Evolutionary conservation across 1,139 yeast species (phyloP).

Genomic region (Protomyces inouyei): DNA sequence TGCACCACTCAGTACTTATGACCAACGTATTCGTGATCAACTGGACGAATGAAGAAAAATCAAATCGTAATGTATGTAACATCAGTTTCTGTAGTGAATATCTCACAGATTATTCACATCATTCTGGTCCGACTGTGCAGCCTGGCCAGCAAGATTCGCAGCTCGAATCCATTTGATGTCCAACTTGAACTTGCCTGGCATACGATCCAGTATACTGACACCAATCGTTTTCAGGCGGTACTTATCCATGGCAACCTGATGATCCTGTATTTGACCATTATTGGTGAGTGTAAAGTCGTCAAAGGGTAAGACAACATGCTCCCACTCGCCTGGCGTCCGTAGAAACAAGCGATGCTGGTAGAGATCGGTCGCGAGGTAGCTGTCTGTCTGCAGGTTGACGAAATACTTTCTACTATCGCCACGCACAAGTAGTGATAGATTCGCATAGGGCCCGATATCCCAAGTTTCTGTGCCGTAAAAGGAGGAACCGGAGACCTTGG

Average conservation of each 20-base stretch:
- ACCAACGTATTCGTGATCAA: neutral
- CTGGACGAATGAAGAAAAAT: neutral
- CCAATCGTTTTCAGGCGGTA: slow-evolving; percentile 69
- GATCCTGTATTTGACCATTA: slow-evolving; percentile 74
- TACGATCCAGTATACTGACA: slow-evolving; percentile 70
- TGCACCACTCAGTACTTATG: neutral
- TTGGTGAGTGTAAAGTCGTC: slow-evolving; percentile 77
- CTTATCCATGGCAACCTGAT: slow-evolving; percentile 55
- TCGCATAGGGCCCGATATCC: slow-evolving; percentile 60
- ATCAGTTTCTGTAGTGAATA: neutral
- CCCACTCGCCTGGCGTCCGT: slow-evolving; percentile 67
- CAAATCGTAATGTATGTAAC: neutral
- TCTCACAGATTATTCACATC: neutral
- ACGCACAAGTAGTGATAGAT: slow-evolving; percentile 63
- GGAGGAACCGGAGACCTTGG: slow-evolving; percentile 49
- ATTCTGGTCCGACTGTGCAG: neutral
- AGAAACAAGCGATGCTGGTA: slow-evolving; percentile 77
- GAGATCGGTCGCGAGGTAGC: slow-evolving; percentile 61
- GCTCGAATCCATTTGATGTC: slow-evolving; percentile 72
- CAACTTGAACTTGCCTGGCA: slow-evolving; percentile 69
- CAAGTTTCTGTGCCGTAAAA: slow-evolving; percentile 39
- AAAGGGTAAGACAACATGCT: slow-evolving; percentile 41
- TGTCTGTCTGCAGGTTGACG: slow-evolving; percentile 72
- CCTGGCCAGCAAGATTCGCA: neutral
- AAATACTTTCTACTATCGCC: slow-evolving; percentile 73